Evolutionary conservation across 2,329 filamentous ascomycete species (phyloP), one percentile per base, ranked within the genome.

Genomic region (Chrysosporium queenslandicum): DNA sequence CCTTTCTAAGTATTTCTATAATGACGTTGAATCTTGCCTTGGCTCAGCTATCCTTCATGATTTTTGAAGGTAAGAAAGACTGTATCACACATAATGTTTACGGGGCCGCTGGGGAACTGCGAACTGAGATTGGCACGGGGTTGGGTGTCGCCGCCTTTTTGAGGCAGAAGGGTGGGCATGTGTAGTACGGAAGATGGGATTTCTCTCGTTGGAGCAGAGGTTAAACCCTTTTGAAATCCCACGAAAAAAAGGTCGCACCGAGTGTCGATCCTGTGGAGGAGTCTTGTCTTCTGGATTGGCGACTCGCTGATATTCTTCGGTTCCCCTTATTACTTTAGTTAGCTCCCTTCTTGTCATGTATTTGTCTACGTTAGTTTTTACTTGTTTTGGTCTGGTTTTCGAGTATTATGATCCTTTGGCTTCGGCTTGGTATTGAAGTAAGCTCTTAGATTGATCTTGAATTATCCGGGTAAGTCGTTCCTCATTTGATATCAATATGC

Each of bases 311-410:
- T 55, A n/a, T 60, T 57, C 53, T 56, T 54, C 47, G 60, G 41
- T 16, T 41, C 57, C 60, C 54, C 54, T 56, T 61, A 59, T 61
- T 8, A 8, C 20, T 30, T 51, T 45, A 37, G 39, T 45, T 37
- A 18, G 30, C 40, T 63, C 56, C 55, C 61, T 68, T 68, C 64
- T 65, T 66, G 62, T 66, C 60, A 66, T 67, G 65, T 68, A 67
- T 62, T 67, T 63, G 61, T 58, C 63, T 62, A 66, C 60, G 62
- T 59, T 67, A 65, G 65, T 65, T 63, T 63, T 66, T 59, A 58
- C 54, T 58, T 56, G 55, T 58, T 60, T 58, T 58, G 56, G 52
- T 58, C 56, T 53, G 37, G 40, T 37, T 51, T 46, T 36, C 4
- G 3, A 23, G 6, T 23, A 23, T 9, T 25, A 11, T 41, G 18